A percentile compares a stretch with the other conserved stretches of the same genome.
Conservation (phyloP, 192 early-diverging fungal genomes). For the Coemansia sp. region DNA sequence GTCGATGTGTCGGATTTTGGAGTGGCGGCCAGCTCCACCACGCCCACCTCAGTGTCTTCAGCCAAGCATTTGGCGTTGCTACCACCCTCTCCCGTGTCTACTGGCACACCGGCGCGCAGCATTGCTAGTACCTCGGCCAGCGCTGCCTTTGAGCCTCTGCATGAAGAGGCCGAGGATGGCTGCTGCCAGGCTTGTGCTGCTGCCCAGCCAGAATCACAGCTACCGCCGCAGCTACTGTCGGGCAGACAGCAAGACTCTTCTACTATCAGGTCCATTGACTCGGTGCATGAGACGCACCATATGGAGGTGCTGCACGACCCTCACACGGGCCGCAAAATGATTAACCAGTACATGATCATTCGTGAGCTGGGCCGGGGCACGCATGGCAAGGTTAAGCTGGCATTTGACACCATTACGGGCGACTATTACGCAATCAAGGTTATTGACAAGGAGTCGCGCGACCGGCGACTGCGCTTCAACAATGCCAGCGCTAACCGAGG, state of each 20-base stretch:
- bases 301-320: conserved; percentile 84
- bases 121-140: conserved; percentile 25
- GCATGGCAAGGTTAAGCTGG: conserved; percentile 95
- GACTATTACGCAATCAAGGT: conserved; percentile 61
- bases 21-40: conserved; percentile 18
- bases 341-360: conserved; percentile 93
- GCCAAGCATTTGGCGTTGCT: conserved; percentile 11
- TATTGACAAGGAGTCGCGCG: conserved; percentile 56
- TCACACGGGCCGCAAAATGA: conserved; percentile 86
- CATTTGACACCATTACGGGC: conserved; percentile 75
- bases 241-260: neutral
- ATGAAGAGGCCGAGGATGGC: conserved; percentile 16
- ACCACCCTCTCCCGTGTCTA: conserved; percentile 34
- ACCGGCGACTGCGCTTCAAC: conserved; percentile 39
- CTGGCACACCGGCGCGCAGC: conserved; percentile 30
- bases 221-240: neutral
- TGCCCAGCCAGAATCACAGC: neutral
- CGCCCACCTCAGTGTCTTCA: neutral
- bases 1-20: conserved; percentile 54
- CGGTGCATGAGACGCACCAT: conserved; percentile 79
- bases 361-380: conserved; percentile 88
- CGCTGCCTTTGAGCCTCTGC: conserved; percentile 30
- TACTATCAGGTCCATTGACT: conserved; percentile 10
- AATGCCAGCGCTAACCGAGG: conserved; percentile 7
- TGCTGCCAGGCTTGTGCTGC: neutral